phyloP scores from a whole-genome alignment of 1,284 basidiomycete species.

The Boletus albobrunnescens region DNA sequence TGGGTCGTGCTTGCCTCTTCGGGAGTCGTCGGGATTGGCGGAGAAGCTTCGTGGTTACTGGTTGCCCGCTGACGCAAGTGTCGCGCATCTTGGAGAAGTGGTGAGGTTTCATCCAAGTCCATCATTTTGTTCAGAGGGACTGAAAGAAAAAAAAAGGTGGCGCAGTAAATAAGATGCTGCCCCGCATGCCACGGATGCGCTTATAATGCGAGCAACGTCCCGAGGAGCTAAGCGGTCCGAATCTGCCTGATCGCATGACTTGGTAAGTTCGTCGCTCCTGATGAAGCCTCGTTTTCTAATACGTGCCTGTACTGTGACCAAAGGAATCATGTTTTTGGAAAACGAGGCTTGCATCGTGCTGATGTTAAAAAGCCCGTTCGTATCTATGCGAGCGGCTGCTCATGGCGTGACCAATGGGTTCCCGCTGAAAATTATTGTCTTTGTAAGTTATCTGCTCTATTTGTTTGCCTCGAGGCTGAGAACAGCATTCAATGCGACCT shows the following conservation, averaged over 20 bases:
- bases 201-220: constrained; percentile 18
- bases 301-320: no score
- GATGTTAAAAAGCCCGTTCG: constrained; percentile 12
- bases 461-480: constrained; percentile 28
- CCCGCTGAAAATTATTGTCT: constrained; percentile 4
- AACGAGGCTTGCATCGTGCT: constrained; percentile 31
- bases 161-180: no score
- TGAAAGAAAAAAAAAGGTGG: neutral
- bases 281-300: no score
- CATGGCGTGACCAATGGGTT: constrained; percentile 7
- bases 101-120: constrained; percentile 22
- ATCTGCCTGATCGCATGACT: constrained; percentile 4
- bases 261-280: neutral
- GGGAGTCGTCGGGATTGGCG: constrained; percentile 13
- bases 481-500: constrained; percentile 2
- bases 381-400: constrained; percentile 2
- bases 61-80: constrained; percentile 4
- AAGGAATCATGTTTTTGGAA: neutral
- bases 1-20: constrained; percentile 22
- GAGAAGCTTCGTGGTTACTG: constrained; percentile 7
- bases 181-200: no score
- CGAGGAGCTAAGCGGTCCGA: constrained; percentile 4
- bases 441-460: constrained; percentile 6
- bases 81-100: constrained; percentile 17
- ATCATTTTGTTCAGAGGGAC: constrained; percentile 9